Base-by-base conservation (phyloP, 306 rosid genomes). In the Elaeagnus macrophylla region DNA sequence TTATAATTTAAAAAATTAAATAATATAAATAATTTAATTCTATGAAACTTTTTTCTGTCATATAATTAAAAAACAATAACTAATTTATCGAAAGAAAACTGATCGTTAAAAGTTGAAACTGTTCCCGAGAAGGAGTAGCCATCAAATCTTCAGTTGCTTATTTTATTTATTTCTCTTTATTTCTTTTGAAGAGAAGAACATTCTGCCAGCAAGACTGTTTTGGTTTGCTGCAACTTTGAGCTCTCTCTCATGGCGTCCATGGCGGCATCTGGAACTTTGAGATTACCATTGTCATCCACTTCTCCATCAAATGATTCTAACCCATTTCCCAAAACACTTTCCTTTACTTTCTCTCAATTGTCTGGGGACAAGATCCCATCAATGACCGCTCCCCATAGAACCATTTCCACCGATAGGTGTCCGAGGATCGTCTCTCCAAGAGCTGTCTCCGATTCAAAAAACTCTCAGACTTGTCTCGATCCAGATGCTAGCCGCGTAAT, bases 401-500 rank as follows among this genome's bases (percentile, higher is more conserved):
- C 19, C 7, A 18, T 13, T 41, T 39, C 51, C 47, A 39, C 51
- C 17, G 41, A 25, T 9, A 50, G 67, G 35, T 12, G 57, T 12
- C 75, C 86, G 1, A 14, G 57, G 39, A 76, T 84, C 55, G 89
- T 91, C 7, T 56, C 89, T 41, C 96, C 99, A 0, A 87, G 63
- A 50, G 99, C 99, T 0, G 99, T 86, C 62, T 91, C 99, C 46
- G 99, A 91, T 72, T 81, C 99, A 1, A 83, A 76, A 63, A 86
- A 84, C 65, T 91, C 96, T 0, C 99, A 91, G 61, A 91, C 96
- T 0, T 91, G 99, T 32, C 96, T 91, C 46, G 99, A 91, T 75
- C 99, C 99, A 7, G 99, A 91, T 39, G 99, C 99, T 14, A 91
- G 99, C 71, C 82, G 95, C 45, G 99, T 87, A 8, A 46, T 93